Evolutionary conservation across 2,329 filamentous ascomycete genomes (phyloP).

Genomic region (Beauveria caledonica): DNA sequence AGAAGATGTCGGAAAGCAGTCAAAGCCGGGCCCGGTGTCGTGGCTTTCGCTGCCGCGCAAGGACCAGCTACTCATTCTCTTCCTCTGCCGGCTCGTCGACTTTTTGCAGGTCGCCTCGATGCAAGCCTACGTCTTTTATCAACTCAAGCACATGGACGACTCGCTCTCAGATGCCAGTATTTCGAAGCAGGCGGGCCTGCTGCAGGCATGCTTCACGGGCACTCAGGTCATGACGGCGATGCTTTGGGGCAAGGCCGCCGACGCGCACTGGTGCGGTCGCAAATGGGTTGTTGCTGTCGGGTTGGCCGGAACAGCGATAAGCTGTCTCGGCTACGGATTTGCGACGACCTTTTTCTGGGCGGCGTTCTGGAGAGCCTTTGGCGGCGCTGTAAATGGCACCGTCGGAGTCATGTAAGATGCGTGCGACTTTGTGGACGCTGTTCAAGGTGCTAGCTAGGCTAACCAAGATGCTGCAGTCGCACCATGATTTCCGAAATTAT

Average conservation of each 20-base stretch:
- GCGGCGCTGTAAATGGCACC: conserved; percentile 47
- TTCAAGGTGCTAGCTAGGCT: not conserved
- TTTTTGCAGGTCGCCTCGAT: conserved; percentile 63
- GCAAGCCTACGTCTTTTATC: conserved; percentile 68
- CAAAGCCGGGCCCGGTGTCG: conserved; percentile 37
- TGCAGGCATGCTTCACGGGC: conserved; percentile 64
- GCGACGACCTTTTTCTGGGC: conserved; percentile 56
- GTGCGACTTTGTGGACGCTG: not conserved
- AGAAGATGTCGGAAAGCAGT: not conserved
- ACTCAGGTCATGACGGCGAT: conserved; percentile 68
- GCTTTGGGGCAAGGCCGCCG: conserved; percentile 61
- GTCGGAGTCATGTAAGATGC: conserved; percentile 39
- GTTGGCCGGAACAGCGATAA: conserved; percentile 56
- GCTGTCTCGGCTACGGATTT: conserved; percentile 65
- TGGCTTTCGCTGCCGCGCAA: conserved; percentile 66
- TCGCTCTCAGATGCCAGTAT: conserved; percentile 46
- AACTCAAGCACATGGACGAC: conserved; percentile 57
- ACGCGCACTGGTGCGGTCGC: conserved; percentile 51
- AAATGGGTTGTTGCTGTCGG: conserved; percentile 66
- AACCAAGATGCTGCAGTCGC: conserved; percentile 21
- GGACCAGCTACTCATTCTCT: conserved; percentile 60
- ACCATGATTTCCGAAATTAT: conserved; percentile 43
- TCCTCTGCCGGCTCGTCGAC: conserved; percentile 62
- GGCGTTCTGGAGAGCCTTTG: conserved; percentile 56
- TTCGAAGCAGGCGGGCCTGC: conserved; percentile 59